These are phyloP conservation scores for Hirschioporus abietinus DNA, from an alignment of 768 basidiomycete species.

Conservation along the genomic window DNA sequence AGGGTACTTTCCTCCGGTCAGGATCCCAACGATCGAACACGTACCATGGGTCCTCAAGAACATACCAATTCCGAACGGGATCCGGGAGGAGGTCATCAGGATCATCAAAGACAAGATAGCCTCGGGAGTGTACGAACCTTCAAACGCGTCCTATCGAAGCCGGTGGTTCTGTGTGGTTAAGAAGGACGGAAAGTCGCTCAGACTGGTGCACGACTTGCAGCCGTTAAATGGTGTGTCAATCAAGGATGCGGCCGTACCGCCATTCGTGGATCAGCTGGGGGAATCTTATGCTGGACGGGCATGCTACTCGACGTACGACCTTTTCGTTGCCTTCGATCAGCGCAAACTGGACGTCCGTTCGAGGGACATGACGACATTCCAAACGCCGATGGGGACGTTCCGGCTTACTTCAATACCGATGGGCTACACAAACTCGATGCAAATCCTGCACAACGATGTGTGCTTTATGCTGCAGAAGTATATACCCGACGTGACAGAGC, in stretches of 20 bases:
- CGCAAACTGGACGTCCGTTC: constrained; percentile 24
- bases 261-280: constrained; percentile 26
- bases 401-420: constrained; percentile 30
- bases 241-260: constrained; percentile 30
- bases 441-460: constrained; percentile 36
- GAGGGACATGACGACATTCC: constrained; percentile 36
- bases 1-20: constrained; percentile 23
- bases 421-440: constrained; percentile 37
- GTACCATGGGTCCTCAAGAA: constrained; percentile 23
- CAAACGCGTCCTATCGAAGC: constrained; percentile 32
- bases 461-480: constrained; percentile 31
- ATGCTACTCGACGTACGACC: constrained; percentile 26
- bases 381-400: constrained; percentile 30
- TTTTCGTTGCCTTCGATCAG: constrained; percentile 31
- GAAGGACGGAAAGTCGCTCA: constrained; percentile 21
- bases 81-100: constrained; percentile 24
- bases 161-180: constrained; percentile 35
- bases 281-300: constrained; percentile 28
- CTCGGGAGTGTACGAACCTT: constrained; percentile 35
- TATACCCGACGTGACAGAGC: constrained; percentile 31
- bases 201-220: constrained; percentile 32
- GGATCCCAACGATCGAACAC: constrained; percentile 29
- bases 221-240: constrained; percentile 34
- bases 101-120: constrained; percentile 31
- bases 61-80: constrained; percentile 22